These are phyloP conservation scores for Scutellaria galericulata DNA, from an alignment of 257 asterid species.

Conservation along the genomic window DNA sequence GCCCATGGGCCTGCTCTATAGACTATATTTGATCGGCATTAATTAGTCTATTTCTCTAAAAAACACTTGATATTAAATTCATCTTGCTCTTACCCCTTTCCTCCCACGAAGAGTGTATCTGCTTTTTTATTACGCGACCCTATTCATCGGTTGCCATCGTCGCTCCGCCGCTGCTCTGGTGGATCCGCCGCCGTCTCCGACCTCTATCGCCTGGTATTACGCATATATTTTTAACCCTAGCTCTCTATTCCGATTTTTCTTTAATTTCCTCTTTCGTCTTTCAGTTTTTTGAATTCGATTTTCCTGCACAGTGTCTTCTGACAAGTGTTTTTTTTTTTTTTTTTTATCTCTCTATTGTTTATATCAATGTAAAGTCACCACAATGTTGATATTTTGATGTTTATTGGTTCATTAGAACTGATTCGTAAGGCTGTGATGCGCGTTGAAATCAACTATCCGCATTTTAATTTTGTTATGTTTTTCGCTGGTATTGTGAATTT, in stretches of 20 bases:
- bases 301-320: conserved; percentile 7
- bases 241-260: conserved; percentile 12
- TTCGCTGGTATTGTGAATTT: background rate
- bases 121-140: conserved; percentile 48
- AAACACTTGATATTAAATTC: conserved; percentile 11
- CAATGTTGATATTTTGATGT: conserved; percentile 7
- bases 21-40: background rate
- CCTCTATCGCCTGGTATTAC: conserved; percentile 31
- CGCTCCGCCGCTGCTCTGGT: conserved; percentile 28
- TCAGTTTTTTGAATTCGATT: conserved; percentile 16
- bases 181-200: conserved; percentile 34
- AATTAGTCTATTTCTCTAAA: background rate
- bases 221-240: conserved; percentile 30
- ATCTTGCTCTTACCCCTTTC: conserved; percentile 17
- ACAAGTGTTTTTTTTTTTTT: background rate
- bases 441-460: conserved; percentile 1
- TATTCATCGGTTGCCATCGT: conserved; percentile 33
- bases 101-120: conserved; percentile 20
- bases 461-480: conserved; percentile 1
- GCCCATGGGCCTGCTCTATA: background rate
- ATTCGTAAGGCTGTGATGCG: background rate
- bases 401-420: background rate
- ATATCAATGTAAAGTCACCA: background rate
- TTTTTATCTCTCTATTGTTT: conserved; percentile 10
- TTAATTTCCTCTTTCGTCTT: conserved; percentile 9